phyloP scores from a whole-genome alignment of 345 rosid genomes.

The Hibiscus syriacus region DNA sequence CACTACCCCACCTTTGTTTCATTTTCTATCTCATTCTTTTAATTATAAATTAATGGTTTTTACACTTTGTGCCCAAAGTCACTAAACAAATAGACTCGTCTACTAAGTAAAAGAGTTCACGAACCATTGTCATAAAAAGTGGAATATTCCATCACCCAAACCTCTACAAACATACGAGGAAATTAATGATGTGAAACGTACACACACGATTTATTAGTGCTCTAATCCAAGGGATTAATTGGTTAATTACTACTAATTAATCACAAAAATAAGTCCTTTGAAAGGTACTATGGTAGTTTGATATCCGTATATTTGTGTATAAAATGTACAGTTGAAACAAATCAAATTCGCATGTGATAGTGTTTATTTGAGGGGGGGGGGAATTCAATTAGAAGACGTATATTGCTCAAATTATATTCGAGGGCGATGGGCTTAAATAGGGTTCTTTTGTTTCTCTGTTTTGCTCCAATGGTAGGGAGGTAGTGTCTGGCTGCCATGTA shows the following conservation, averaged over 20 bases:
- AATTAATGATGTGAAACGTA: background rate
- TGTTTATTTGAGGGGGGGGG: background rate
- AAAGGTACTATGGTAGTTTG: background rate
- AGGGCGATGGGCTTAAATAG: too few relatives aligned
- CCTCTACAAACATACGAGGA: background rate
- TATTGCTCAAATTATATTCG: background rate
- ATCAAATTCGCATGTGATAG: background rate
- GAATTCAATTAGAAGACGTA: background rate
- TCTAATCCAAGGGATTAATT: background rate
- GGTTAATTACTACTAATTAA: background rate
- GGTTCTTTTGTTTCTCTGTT: too few relatives aligned
- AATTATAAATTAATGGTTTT: background rate
- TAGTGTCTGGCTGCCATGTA: too few relatives aligned
- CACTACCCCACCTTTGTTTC: slow-evolving; percentile 1
- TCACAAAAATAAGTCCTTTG: background rate
- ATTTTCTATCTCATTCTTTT: background rate
- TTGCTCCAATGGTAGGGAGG: too few relatives aligned
- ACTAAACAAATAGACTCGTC: background rate
- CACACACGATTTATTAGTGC: background rate
- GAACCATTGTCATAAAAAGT: background rate
- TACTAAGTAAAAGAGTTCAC: background rate
- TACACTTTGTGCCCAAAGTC: background rate
- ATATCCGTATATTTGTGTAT: background rate
- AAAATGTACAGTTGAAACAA: background rate
- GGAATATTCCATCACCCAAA: background rate